phyloP scores from a whole-genome alignment of 2,329 filamentous ascomycete species.

The Bipolaris victoriae region DNA sequence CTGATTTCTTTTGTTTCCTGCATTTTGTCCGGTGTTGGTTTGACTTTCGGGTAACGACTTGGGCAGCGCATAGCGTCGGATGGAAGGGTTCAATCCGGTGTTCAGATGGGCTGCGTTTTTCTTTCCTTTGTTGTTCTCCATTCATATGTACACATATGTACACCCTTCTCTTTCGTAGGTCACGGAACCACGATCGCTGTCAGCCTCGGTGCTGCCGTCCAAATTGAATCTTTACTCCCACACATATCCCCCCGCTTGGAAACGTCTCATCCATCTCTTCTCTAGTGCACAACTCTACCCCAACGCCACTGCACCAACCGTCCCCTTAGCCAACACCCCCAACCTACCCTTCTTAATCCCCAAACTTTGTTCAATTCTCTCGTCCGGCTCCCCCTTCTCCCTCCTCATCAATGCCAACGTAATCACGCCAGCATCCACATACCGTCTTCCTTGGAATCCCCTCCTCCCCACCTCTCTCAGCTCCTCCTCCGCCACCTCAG shows the following conservation, averaged over 20 bases:
- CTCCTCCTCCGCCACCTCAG: constrained; percentile 61
- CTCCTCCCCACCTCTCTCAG: constrained; percentile 53
- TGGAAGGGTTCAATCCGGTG: constrained; percentile 14
- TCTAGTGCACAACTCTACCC: constrained; percentile 10
- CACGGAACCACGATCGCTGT: constrained; percentile 17
- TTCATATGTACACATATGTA: constrained; percentile 27
- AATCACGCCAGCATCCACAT: constrained; percentile 54
- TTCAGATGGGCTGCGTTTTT: constrained; percentile 10
- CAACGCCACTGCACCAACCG: constrained; percentile 32
- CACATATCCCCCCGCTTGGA: background rate
- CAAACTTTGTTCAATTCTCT: constrained; percentile 41
- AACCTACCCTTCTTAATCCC: constrained; percentile 44
- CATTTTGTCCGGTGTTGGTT: constrained; percentile 22
- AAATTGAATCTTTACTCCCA: background rate
- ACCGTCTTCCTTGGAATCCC: constrained; percentile 52
- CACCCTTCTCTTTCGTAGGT: constrained; percentile 18
- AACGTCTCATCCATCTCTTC: background rate
- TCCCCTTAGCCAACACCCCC: constrained; percentile 32
- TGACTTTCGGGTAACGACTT: constrained; percentile 31
- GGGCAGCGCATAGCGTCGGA: constrained; percentile 29
- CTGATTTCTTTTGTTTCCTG: constrained; percentile 5
- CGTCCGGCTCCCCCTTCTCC: constrained; percentile 36
- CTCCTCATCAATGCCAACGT: constrained; percentile 45
- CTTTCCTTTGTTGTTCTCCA: background rate
- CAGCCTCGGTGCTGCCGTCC: background rate